Percentiles rank a stretch among this genome's conserved stretches.
phyloP scores from a whole-genome alignment of 2,329 filamentous ascomycete genomes.

The Colletotrichum paranaense region DNA sequence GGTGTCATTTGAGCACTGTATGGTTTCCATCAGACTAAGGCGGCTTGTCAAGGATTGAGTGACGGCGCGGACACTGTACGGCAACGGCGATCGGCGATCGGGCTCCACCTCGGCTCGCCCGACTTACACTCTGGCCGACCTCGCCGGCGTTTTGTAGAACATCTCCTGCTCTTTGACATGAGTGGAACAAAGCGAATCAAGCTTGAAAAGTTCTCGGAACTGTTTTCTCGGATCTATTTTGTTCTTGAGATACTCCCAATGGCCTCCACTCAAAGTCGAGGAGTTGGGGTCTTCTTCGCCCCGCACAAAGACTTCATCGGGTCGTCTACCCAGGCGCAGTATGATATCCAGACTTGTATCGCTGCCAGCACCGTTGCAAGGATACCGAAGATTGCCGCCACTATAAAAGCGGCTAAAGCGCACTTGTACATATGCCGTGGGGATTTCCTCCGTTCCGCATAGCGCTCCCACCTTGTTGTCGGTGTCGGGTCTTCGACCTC shows the following conservation, averaged over 20 bases:
- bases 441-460: not conserved
- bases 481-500: not conserved
- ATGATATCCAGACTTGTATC: not conserved
- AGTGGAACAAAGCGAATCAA: not conserved
- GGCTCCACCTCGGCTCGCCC: not conserved
- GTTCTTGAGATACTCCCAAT: no score
- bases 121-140: not conserved
- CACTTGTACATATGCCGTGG: not conserved
- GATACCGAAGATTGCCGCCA: not conserved
- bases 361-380: not conserved
- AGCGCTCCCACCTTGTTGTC: not conserved
- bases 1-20: not conserved
- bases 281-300: not conserved
- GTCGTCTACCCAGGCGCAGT: not conserved
- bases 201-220: no score
- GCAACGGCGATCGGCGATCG: constrained; percentile 12
- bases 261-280: no score
- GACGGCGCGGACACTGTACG: not conserved
- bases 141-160: not conserved
- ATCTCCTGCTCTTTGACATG: not conserved
- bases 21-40: no score
- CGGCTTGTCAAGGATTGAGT: accelerated
- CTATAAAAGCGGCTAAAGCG: accelerated
- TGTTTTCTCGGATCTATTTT: no score
- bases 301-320: not conserved